These are phyloP conservation scores for Triticum monococcum DNA, from an alignment of 176 grass and related monocot genomes.

Conservation along the genomic window DNA sequence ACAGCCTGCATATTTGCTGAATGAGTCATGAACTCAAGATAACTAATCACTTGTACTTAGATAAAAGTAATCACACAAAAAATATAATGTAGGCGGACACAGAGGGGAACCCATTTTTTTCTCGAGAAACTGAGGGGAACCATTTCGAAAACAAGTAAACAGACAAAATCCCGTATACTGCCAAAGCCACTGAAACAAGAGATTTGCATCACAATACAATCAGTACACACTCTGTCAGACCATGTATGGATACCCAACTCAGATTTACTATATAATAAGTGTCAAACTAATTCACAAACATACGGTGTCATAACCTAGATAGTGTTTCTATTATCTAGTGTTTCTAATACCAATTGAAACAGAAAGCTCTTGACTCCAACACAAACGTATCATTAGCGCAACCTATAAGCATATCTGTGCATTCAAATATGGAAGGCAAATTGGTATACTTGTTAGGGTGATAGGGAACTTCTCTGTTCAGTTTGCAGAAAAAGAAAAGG, in stretches of 20 bases:
- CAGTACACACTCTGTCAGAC: not conserved
- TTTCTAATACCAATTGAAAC: not conserved
- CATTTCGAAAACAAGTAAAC: not conserved
- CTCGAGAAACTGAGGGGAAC: not conserved
- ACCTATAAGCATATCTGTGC: not conserved
- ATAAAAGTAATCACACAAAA: constrained; percentile 1
- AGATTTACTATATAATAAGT: not conserved
- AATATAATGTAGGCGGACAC: not conserved
- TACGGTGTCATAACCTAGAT: not conserved
- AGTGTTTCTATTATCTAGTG: not conserved
- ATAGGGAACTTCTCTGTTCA: not conserved
- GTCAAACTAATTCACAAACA: not conserved
- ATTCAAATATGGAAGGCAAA: not conserved
- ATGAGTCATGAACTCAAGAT: not conserved
- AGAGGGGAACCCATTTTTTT: not conserved
- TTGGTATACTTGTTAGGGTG: not conserved
- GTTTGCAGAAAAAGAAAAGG: not conserved
- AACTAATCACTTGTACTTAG: not conserved
- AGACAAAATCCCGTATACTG: not conserved
- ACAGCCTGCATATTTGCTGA: constrained; percentile 60
- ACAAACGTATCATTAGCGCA: not conserved
- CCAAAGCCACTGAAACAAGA: not conserved
- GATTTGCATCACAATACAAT: not conserved
- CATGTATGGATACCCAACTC: not conserved
- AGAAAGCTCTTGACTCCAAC: not conserved